Evolutionary conservation across 73 alveolate genomes (phyloP).

Genomic region (Symbiodinium natans): DNA sequence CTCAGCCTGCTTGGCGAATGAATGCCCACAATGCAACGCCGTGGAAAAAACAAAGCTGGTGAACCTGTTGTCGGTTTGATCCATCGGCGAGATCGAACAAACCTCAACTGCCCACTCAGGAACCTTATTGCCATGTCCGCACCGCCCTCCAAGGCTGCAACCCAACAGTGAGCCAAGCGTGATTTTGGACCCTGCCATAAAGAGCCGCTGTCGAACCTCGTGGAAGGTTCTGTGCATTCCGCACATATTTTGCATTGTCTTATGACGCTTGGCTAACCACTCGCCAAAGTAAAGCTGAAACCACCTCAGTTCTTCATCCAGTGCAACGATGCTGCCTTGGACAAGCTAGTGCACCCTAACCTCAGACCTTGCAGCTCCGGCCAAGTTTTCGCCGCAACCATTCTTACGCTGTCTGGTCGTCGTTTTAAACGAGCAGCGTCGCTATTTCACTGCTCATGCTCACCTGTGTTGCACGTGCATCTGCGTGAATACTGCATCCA

Average conservation of each 20-base stretch:
- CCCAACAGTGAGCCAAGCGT: conserved; percentile 84
- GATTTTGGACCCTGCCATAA: conserved; percentile 53
- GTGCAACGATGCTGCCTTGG: no score
- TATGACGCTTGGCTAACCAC: background rate
- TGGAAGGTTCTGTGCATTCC: background rate
- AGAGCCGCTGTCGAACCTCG: conserved; percentile 71
- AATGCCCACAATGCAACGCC: background rate
- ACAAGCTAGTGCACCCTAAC: no score
- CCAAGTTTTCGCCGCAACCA: no score
- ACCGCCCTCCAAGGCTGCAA: background rate
- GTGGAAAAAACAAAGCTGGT: background rate
- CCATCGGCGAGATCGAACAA: conserved; percentile 81
- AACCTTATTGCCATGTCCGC: background rate
- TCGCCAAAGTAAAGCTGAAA: background rate
- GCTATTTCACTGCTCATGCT: no score
- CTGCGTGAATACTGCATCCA: no score
- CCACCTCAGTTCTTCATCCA: background rate
- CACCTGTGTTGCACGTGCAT: no score
- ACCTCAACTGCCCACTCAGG: background rate
- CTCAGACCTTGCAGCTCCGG: no score
- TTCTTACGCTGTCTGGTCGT: no score
- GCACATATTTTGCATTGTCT: background rate
- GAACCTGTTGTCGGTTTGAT: conserved; percentile 70
- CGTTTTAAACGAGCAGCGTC: no score
- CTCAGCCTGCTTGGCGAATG: background rate